Percentiles rank a stretch among this genome's conserved stretches.
These are phyloP conservation scores for Sporopachydermia cereana DNA, from an alignment of 1,139 yeast genomes.

Conservation along the genomic window DNA sequence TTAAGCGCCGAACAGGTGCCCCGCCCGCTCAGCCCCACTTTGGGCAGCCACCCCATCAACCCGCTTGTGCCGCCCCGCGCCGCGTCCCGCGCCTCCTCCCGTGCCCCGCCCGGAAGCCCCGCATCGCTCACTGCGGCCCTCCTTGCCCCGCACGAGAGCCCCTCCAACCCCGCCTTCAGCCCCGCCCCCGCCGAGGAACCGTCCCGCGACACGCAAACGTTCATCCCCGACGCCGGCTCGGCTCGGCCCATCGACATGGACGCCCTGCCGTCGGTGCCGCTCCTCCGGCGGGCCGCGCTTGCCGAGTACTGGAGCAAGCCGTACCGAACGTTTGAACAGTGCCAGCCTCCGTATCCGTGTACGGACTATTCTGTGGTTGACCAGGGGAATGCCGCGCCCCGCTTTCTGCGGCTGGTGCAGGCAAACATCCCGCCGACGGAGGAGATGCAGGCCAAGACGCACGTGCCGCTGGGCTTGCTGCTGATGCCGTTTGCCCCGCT, in stretches of 20 bases:
- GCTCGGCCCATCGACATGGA: conserved; percentile 11
- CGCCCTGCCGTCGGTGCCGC: conserved; percentile 39
- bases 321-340: conserved; percentile 62
- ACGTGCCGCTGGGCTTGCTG: conserved; percentile 71
- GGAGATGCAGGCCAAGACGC: conserved; percentile 54
- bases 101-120: not conserved
- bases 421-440: conserved; percentile 76
- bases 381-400: conserved; percentile 78
- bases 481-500: conserved; percentile 75
- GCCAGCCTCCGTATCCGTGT: conserved; percentile 75
- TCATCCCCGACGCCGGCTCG: conserved; percentile 7
- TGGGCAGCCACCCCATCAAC: conserved; percentile 1
- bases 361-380: conserved; percentile 61
- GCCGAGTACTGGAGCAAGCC: conserved; percentile 32
- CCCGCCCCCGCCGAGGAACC: not conserved
- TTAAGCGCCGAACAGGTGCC: not conserved
- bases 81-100: not conserved
- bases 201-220: conserved; percentile 5
- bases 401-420: conserved; percentile 69
- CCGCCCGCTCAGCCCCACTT: not conserved
- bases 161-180: not conserved
- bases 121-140: not conserved
- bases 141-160: not conserved
- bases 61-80: not conserved
- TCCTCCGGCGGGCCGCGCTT: conserved; percentile 45